These are phyloP conservation scores for Dryas drummondii DNA, from an alignment of 306 rosid species.

Conservation along the genomic window DNA sequence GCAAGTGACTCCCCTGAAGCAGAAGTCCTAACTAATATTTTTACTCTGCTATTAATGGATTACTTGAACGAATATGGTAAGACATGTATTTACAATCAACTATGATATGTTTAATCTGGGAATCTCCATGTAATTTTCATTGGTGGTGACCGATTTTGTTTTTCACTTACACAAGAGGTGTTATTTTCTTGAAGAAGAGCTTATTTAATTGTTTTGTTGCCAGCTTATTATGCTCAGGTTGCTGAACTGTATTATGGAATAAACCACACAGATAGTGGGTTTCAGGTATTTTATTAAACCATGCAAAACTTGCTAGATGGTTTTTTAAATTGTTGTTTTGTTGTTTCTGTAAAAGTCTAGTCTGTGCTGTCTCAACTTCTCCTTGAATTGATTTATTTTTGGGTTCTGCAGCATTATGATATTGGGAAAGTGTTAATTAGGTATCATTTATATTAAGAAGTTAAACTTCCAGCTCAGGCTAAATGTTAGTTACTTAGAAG, in stretches of 20 bases:
- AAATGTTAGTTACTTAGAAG: too few species aligned
- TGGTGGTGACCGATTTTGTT: background rate
- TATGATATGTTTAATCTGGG: background rate
- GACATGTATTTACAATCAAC: background rate
- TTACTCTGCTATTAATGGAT: conserved; percentile 80
- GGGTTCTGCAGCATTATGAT: background rate
- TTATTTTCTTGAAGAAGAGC: conserved; percentile 5
- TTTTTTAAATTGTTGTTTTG: background rate
- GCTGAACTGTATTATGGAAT: conserved; percentile 77
- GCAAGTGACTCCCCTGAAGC: conserved; percentile 85
- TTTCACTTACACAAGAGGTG: background rate
- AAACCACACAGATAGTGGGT: conserved; percentile 55
- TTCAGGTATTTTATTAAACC: conserved; percentile 56
- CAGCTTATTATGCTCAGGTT: conserved; percentile 89
- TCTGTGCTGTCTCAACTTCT: background rate
- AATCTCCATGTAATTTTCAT: background rate
- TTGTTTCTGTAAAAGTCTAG: background rate
- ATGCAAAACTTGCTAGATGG: background rate
- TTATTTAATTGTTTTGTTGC: conserved; percentile 17
- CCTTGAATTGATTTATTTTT: background rate
- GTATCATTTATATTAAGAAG: too few species aligned
- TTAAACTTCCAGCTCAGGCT: too few species aligned
- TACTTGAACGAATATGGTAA: conserved; percentile 92
- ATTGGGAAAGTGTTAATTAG: background rate
- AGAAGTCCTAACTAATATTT: conserved; percentile 61